Evolutionary conservation across 1,284 basidiomycete genomes (phyloP), one percentile per base, ranked within the genome.

Genomic region (Ceratobasidium sp.): DNA sequence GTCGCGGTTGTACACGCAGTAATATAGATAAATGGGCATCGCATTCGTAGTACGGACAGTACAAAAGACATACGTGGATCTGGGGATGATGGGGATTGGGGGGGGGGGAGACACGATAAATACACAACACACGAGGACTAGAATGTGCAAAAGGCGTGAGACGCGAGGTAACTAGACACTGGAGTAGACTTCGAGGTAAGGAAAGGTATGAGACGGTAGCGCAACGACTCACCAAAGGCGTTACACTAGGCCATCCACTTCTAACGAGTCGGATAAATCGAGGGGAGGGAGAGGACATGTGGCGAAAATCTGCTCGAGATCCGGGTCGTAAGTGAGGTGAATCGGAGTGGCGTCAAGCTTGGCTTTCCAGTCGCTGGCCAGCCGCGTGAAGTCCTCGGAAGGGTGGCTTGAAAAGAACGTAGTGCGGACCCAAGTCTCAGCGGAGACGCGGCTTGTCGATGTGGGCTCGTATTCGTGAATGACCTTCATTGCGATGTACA

Each of bases 361-460:
- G 14, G 64, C 64, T 20, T 38, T 46, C 38, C 64, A 66, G 20
- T 4, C 41, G 18, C 4, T 23, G 16, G 27, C 7, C 23, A 46
- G 12, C 12, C 41, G 64, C 4, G 38, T 41, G 23, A 38, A 66
- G 27, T 66, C 23, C 3, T 66, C 64, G 14, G 41, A 38, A 20
- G 64, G 41, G 23, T 46, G 64, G 41, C n/a, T 66, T 35, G 64
- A n/a, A 27, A 66, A 66, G 23, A 66, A 38, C 6, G 41, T 66
- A 44, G 23, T 16, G 18, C 44, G 46, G 5, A 66, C n/a, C 64
- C 64, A 66, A 16, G 41, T 48, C 44, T 66, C 38, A 46, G 64
- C 64, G 20, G 33, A 12, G 23, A 27, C 23, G 27, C 64, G 64
- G 14, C 3, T 66, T 20, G n/a, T 41, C 23, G 35, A 16, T 18